phyloP scores from a whole-genome alignment of 176 grass and related monocot genomes.

The Urochloa ruziziensis region DNA sequence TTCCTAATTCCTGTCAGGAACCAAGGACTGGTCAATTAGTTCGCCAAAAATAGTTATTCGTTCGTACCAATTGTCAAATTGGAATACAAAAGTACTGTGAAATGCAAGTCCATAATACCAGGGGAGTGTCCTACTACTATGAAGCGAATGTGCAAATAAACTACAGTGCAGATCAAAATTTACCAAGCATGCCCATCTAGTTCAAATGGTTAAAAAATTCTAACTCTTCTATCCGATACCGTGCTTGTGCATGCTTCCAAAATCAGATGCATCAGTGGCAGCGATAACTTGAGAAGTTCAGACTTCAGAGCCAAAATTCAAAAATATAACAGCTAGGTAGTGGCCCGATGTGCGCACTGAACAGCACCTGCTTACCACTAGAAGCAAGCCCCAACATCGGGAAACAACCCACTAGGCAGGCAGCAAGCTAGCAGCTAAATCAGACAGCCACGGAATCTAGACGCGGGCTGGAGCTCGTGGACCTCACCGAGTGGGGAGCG shows the following conservation, averaged over 20 bases:
- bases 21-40: not conserved
- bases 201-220: not conserved
- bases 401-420: not conserved
- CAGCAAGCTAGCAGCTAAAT: not conserved
- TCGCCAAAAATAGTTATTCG: not conserved
- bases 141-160: not conserved
- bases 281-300: too few relatives aligned
- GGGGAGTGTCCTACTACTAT: not conserved
- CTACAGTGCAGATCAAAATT: not conserved
- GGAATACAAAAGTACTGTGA: not conserved
- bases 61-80: not conserved
- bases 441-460: not conserved
- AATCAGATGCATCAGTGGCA: not conserved
- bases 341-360: not conserved
- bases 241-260: not conserved
- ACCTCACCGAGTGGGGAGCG: slow-evolving; percentile 19
- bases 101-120: not conserved
- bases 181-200: not conserved
- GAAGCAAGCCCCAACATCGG: not conserved
- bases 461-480: not conserved
- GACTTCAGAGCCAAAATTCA: not conserved
- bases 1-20: slow-evolving; percentile 37
- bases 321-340: not conserved
- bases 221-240: not conserved
- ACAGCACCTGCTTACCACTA: not conserved